phyloP scores from a whole-genome alignment of 495 filamentous ascomycete genomes.

The Tuber melanosporum region DNA sequence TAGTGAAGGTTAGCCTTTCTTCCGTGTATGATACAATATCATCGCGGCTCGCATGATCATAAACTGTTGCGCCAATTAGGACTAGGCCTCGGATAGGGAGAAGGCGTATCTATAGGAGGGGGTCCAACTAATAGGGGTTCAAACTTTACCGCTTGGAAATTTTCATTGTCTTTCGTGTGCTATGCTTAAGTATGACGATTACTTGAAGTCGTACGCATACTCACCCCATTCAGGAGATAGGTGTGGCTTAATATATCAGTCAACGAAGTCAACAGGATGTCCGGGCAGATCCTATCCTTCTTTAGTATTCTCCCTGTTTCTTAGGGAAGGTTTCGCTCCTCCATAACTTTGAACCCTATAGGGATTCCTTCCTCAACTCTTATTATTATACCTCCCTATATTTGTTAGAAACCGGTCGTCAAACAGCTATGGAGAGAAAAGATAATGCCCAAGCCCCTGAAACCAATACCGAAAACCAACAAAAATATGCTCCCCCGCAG shows the following conservation, averaged over 20 bases:
- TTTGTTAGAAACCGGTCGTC: not conserved
- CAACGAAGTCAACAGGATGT: not conserved
- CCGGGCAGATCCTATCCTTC: not conserved
- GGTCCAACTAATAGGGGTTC: not conserved
- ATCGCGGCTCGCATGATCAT: not conserved
- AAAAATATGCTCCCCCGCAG: slow-evolving; percentile 60
- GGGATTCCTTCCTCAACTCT: not conserved
- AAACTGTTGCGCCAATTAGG: not conserved
- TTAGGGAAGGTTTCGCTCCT: not conserved
- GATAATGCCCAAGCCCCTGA: not conserved
- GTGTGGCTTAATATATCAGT: not conserved
- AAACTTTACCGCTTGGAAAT: not conserved
- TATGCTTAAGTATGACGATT: not conserved
- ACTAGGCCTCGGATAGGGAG: not conserved
- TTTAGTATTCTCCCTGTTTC: not conserved
- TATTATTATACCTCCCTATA: not conserved
- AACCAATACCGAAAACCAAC: slow-evolving; percentile 45
- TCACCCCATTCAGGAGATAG: not conserved
- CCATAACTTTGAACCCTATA: not conserved
- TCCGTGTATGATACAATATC: not conserved
- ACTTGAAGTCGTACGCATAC: not conserved
- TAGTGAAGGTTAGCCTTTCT: not conserved
- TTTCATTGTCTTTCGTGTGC: not conserved
- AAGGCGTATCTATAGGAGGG: not conserved
- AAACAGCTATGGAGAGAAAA: not conserved